Percentiles rank a stretch among this genome's conserved stretches.
Evolutionary conservation across 2,329 filamentous ascomycete genomes (phyloP).

Genomic region (Apiospora hydei): DNA sequence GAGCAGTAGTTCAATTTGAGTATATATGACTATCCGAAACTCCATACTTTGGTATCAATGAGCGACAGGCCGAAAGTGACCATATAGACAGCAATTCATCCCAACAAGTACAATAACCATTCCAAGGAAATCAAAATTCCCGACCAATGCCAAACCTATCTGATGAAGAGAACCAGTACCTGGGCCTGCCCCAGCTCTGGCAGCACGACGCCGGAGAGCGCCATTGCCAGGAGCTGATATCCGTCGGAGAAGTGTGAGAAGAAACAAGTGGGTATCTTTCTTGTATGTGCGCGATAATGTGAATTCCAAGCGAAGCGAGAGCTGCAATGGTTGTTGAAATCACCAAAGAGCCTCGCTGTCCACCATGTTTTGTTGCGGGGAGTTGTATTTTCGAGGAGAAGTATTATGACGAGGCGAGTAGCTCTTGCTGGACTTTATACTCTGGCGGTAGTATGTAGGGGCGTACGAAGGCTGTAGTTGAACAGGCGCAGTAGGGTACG

Average conservation of each 20-base stretch:
- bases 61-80: slow-evolving; percentile 15
- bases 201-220: not conserved
- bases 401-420: slow-evolving; percentile 29
- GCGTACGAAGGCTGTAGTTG: slow-evolving; percentile 30
- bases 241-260: not conserved
- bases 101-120: too few species aligned
- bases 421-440: slow-evolving; percentile 28
- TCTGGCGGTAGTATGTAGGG: slow-evolving; percentile 30
- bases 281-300: not conserved
- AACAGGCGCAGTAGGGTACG: slow-evolving; percentile 30
- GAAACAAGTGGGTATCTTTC: not conserved
- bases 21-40: not conserved
- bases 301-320: not conserved
- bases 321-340: slow-evolving; percentile 18
- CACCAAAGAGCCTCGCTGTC: slow-evolving; percentile 42
- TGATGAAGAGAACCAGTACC: not conserved
- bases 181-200: not conserved
- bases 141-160: not conserved
- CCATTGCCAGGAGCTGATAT: not conserved
- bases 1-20: not conserved
- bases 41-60: slow-evolving; percentile 21
- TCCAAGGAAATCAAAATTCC: not conserved
- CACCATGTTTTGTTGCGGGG: slow-evolving; percentile 36
- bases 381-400: slow-evolving; percentile 23
- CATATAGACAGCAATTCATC: slow-evolving; percentile 5